Evolutionary conservation across 169 alveolate species (phyloP), one percentile per base, ranked within the genome.

Genomic region (Plasmodium gonderi): DNA sequence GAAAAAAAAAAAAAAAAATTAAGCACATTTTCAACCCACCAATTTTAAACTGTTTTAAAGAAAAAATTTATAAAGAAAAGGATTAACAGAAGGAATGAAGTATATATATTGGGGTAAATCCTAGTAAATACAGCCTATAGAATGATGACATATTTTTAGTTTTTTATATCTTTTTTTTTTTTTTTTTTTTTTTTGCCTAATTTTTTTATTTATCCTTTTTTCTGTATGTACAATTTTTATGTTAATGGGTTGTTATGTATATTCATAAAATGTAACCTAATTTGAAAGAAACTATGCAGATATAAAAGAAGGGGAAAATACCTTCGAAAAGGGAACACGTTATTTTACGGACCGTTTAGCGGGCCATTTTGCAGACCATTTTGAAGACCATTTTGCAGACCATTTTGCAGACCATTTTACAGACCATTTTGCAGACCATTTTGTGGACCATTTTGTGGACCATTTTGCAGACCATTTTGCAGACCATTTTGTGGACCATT

Each of bases 1-100:
- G 5, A 76, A 40, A 76, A 76, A 42, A 76, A 76, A 76, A 76
- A 76, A 40, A 40, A 75, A 75, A 75, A 38, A 42, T 36, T 20
- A 23, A 20, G 33, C 72, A 23, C 38, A 60, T 60, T 60, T 36
- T 60, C 38, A 60, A 60, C 26, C n/a, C n/a, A 4, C 72, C 17
- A 60, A 60, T 7, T 1, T 60, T 60, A 60, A 60, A 36, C 38
- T 36, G 36, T 60, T 60, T 60, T 60, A 60, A 60, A 9, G 72
- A 60, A 60, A 60, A 60, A 20, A n/a, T n/a, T n/a, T 60, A 60
- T 36, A 36, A 29, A 8, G 26, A 60, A 36, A 14, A 5, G 72
- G 72, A 60, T 60, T 20, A 60, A 11, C 9, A 29, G 11, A 60
- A 36, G 36, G 72, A 36, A 36, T 6, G 72, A 60, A 60, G 40